A percentile compares a stretch with the other conserved stretches of the same genome.
These are phyloP conservation scores for Bretziella fagacearum DNA, from an alignment of 2,329 filamentous ascomycete genomes.

Conservation along the genomic window DNA sequence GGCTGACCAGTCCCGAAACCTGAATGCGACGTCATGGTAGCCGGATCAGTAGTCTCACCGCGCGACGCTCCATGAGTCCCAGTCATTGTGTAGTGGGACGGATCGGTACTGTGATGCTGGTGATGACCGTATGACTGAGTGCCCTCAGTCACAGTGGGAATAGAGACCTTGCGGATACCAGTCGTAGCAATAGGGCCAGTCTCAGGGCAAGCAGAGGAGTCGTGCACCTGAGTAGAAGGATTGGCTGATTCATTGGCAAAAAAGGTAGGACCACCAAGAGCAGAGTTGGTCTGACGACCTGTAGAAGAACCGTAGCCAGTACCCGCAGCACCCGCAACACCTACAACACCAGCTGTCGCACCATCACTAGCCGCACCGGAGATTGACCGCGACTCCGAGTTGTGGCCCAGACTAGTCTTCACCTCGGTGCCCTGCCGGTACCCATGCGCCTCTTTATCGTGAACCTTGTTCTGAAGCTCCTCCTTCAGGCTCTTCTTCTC, in stretches of 20 bases:
- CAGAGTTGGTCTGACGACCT: background rate
- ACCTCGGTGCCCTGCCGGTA: background rate
- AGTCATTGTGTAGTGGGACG: constrained; percentile 7
- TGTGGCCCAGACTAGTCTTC: constrained; percentile 5
- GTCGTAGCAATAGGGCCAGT: constrained; percentile 9
- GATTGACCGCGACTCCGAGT: background rate
- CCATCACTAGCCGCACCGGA: background rate
- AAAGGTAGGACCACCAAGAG: constrained; percentile 6
- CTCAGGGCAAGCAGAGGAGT: background rate
- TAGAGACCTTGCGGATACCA: constrained; percentile 5
- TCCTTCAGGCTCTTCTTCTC: constrained; percentile 8
- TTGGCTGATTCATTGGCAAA: constrained; percentile 7
- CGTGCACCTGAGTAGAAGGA: background rate
- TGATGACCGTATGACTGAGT: background rate
- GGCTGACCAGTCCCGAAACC: constrained; percentile 3
- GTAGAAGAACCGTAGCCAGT: background rate
- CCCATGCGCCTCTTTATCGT: constrained; percentile 7
- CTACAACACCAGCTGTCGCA: background rate
- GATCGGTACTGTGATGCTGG: background rate
- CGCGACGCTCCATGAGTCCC: background rate
- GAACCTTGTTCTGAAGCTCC: constrained; percentile 12
- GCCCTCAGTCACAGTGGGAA: constrained; percentile 7
- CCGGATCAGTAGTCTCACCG: constrained; percentile 5
- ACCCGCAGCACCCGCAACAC: background rate
- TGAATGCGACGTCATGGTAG: constrained; percentile 2